Evolutionary conservation across 179 eudicot species (phyloP).

Genomic region (Sideroxylon spinosum): DNA sequence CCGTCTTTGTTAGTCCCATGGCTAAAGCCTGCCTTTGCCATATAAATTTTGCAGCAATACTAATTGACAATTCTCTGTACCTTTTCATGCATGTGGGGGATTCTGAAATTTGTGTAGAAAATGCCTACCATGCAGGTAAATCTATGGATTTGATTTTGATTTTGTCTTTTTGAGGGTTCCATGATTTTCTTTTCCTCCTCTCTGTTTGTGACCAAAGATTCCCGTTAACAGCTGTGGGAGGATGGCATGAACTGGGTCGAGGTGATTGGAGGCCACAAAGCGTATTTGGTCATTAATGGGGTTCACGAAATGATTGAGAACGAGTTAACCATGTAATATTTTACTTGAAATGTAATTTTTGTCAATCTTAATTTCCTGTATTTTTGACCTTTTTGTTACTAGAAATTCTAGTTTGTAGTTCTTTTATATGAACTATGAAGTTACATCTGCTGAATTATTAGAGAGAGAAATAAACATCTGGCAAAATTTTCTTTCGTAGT

Average conservation of each 20-base stretch:
- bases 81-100: conserved; percentile 23
- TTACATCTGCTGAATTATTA: neutral
- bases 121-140: conserved; percentile 48
- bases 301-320: conserved; percentile 55
- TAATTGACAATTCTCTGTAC: conserved; percentile 12
- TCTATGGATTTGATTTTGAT: conserved; percentile 10
- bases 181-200: neutral
- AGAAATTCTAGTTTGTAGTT: neutral
- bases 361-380: neutral
- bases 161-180: neutral
- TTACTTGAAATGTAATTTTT: neutral
- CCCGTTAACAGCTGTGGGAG: conserved; percentile 32
- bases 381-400: neutral
- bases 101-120: conserved; percentile 27
- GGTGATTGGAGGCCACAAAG: conserved; percentile 65
- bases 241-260: conserved; percentile 52
- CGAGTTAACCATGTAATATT: conserved; percentile 17
- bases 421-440: neutral
- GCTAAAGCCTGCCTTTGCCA: neutral
- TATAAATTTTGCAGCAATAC: neutral
- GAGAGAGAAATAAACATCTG: neutral
- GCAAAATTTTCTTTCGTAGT: no score
- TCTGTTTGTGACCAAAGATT: neutral
- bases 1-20: neutral
- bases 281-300: conserved; percentile 52